Conservation (phyloP, 495 filamentous ascomycete genomes). For the Tuber aestivum region DNA sequence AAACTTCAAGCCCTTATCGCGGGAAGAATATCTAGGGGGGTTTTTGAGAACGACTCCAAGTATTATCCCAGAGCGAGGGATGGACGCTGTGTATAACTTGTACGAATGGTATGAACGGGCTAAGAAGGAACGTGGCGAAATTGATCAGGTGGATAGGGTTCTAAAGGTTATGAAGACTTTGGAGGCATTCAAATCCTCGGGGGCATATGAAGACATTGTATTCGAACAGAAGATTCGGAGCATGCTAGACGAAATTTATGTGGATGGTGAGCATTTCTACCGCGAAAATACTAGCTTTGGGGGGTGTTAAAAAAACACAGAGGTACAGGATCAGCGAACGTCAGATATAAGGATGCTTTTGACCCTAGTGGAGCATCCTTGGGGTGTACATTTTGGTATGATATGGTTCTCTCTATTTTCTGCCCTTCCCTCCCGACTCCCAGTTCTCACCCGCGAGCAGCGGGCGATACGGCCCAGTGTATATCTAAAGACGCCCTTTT, state of each 20-base stretch:
- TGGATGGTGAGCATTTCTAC: slow-evolving; percentile 42
- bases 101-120: slow-evolving; percentile 44
- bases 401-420: slow-evolving; percentile 15
- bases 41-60: slow-evolving; percentile 34
- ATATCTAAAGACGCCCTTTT: slow-evolving; percentile 49
- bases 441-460: slow-evolving; percentile 16
- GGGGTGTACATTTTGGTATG: slow-evolving; percentile 48
- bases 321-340: slow-evolving; percentile 47
- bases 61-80: slow-evolving; percentile 40
- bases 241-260: slow-evolving; percentile 48
- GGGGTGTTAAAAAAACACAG: slow-evolving; percentile 20
- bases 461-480: slow-evolving; percentile 48
- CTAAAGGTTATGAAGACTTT: slow-evolving; percentile 45
- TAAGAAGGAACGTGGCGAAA: slow-evolving; percentile 41
- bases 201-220: slow-evolving; percentile 31
- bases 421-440: background rate
- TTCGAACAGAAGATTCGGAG: slow-evolving; percentile 40
- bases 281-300: background rate
- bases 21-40: slow-evolving; percentile 40
- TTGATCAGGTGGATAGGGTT: slow-evolving; percentile 44
- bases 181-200: slow-evolving; percentile 10
- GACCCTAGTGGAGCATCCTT: slow-evolving; percentile 40
- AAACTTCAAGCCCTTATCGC: slow-evolving; percentile 32
- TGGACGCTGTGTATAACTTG: slow-evolving; percentile 40
- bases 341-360: slow-evolving; percentile 46